These are phyloP conservation scores for Saccharomycopsis vini DNA, from an alignment of 805 yeast genomes.

Conservation along the genomic window DNA sequence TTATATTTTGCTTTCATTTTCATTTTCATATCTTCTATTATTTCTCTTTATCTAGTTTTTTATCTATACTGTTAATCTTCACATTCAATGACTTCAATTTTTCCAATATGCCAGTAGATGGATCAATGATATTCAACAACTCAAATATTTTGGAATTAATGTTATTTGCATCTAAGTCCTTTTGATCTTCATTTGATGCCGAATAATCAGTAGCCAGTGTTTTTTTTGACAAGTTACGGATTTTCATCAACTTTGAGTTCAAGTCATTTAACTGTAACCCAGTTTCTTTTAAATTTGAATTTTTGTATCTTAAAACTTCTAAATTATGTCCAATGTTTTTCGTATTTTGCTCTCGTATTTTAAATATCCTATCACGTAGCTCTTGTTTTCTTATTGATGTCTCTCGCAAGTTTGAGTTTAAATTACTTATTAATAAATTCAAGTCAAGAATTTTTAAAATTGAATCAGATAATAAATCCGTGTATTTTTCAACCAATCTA, in stretches of 20 bases:
- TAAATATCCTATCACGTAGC: constrained; percentile 4
- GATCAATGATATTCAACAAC: constrained; percentile 3
- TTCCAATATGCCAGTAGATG: constrained; percentile 9
- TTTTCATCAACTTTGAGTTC: too few relatives aligned
- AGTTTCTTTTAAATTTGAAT: constrained; percentile 2
- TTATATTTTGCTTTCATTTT: too few relatives aligned
- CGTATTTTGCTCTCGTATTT: not conserved
- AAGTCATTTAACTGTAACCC: not conserved
- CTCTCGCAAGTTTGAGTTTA: not conserved
- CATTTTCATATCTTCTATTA: too few relatives aligned
- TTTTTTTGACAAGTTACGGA: too few relatives aligned
- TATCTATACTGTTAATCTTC: constrained; percentile 1
- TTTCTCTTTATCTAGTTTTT: not conserved
- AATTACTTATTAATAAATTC: constrained; percentile 6
- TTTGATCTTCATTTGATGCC: not conserved
- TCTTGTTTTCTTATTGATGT: not conserved
- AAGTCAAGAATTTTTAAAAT: constrained; percentile 12
- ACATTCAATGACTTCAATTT: constrained; percentile 8
- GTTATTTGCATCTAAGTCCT: not conserved
- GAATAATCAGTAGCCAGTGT: too few relatives aligned
- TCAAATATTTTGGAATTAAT: not conserved
- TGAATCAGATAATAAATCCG: constrained; percentile 2
- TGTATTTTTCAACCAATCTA: constrained; percentile 9
- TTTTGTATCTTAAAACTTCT: constrained; percentile 4
- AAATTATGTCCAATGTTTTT: constrained; percentile 5